Percentiles rank a stretch among this genome's conserved stretches.
phyloP scores from a whole-genome alignment of 1,284 basidiomycete species.

The Anthracocystis walkeri region DNA sequence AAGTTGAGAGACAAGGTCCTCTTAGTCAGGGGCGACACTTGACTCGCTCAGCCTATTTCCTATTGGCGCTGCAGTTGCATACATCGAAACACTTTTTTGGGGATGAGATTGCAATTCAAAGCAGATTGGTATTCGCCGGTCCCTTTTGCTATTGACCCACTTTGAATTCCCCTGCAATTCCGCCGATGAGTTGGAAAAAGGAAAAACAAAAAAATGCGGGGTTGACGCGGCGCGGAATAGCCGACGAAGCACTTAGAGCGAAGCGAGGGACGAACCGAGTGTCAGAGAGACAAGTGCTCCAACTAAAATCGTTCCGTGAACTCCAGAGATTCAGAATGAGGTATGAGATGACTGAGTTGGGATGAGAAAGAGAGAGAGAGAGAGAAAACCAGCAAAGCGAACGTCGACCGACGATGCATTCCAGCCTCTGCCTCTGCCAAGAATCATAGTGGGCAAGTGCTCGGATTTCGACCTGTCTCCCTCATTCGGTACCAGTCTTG shows the following conservation, averaged over 20 bases:
- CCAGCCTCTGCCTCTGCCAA: too few species aligned
- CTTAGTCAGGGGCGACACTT: neutral
- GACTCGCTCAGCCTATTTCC: neutral
- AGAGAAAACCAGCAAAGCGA: too few species aligned
- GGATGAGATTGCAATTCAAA: neutral
- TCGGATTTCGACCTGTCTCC: neutral
- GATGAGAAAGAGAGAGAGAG: too few species aligned
- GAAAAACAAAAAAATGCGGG: conserved; percentile 1
- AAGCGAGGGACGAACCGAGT: neutral
- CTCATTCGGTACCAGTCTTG: neutral
- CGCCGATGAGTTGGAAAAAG: neutral
- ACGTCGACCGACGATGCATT: too few species aligned
- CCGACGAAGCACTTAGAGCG: neutral
- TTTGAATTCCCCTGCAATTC: neutral
- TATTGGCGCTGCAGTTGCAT: neutral
- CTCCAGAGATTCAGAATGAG: too few species aligned
- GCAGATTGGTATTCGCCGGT: neutral
- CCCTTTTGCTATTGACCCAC: too few species aligned
- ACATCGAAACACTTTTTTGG: too few species aligned
- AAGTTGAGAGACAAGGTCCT: too few species aligned
- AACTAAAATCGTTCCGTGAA: too few species aligned
- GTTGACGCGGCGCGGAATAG: neutral
- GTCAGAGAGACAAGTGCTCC: neutral
- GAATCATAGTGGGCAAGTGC: neutral
- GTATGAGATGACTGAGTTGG: too few species aligned